phyloP scores from a whole-genome alignment of 2,329 filamentous ascomycete genomes.

The Sporothrix sp. region DNA sequence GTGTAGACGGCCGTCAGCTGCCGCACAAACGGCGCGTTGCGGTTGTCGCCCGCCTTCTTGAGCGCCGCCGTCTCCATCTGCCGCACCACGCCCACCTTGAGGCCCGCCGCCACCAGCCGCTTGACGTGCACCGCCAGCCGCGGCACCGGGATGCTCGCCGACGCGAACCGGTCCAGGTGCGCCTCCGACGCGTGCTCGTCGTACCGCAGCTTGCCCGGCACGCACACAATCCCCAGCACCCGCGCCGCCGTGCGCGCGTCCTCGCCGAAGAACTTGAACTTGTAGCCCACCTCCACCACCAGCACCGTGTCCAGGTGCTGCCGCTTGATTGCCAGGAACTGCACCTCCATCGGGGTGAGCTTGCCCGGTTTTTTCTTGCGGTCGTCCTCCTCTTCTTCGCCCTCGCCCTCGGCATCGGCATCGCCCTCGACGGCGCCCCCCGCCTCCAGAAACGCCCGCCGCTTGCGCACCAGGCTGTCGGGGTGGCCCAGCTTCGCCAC shows the following conservation, averaged over 20 bases:
- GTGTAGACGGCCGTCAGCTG: conserved; percentile 96
- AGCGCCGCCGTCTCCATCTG: conserved; percentile 92
- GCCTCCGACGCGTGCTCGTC: conserved; percentile 92
- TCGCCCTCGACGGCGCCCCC: conserved; percentile 36
- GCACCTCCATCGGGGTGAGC: conserved; percentile 87
- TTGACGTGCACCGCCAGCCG: conserved; percentile 89
- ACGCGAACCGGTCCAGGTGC: conserved; percentile 84
- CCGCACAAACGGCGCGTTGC: conserved; percentile 81
- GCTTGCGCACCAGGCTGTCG: conserved; percentile 58
- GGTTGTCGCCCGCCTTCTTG: conserved; percentile 91
- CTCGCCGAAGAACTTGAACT: conserved; percentile 94
- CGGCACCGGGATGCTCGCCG: conserved; percentile 89
- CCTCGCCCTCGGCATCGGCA: conserved; percentile 49
- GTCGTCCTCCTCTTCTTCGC: conserved; percentile 36
- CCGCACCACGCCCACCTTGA: conserved; percentile 92
- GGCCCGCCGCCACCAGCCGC: conserved; percentile 78
- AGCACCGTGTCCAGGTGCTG: conserved; percentile 83
- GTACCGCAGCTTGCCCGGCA: conserved; percentile 88
- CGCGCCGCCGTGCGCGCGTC: conserved; percentile 84
- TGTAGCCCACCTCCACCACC: conserved; percentile 94
- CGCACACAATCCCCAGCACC: conserved; percentile 89
- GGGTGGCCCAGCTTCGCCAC: conserved; percentile 82
- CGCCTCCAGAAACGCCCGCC: conserved; percentile 32
- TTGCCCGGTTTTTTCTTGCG: conserved; percentile 68
- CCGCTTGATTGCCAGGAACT: conserved; percentile 87